Evolutionary conservation across 371 early-diverging fungal genomes (phyloP), one percentile per base, ranked within the genome.

Genomic region (Mortierella polycephala): DNA sequence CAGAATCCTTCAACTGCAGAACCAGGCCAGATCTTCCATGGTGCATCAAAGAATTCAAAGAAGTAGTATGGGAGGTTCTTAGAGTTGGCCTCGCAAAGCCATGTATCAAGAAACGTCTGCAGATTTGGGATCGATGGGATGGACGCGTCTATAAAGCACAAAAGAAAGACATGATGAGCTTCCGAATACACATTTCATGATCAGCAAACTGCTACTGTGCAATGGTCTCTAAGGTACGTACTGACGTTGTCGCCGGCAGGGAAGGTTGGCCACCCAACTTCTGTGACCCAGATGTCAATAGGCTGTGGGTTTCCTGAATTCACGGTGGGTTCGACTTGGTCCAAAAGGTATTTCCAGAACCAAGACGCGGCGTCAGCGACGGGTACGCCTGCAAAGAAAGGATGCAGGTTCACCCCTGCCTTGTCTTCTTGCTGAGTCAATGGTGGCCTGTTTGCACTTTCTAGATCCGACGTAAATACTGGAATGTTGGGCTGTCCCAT

Each of bases 31-130:
- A 80, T 81, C 82, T 90, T 90, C 91, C 91, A 91, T 8, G 87
- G 88, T 49, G 88, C 89, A 72, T 91, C 92, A 70, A 90, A 86
- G 64, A 89, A 89, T 66, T 86, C 86, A 74, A 91, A 91, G 84
- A 85, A 90, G 61, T 83, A 86, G 61, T 90, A 89, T 11, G 89
- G 85, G 51, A 89, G 42, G 7, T 83, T 75, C 54, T 84, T 83
- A 20, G 75, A 55, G 61, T 88, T 86, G 49, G 89, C 87, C 11
- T 87, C 83, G 71, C 91, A 91, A 12, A 89, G 74, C 69, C 83
- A 86, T 13, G 81, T 83, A 37, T 84, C 83, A 14, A 86, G 42
- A 42, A 88, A 85, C 47, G 62, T 81, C 54, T 88, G 85, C 64
- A 87, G 67, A 70, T 88, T 89, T 8, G 79, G 73, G 23, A 87